Percentiles rank a stretch among this genome's conserved stretches.
phyloP scores from a whole-genome alignment of 1,284 basidiomycete species.

The Cutaneotrichosporon dermatis region DNA sequence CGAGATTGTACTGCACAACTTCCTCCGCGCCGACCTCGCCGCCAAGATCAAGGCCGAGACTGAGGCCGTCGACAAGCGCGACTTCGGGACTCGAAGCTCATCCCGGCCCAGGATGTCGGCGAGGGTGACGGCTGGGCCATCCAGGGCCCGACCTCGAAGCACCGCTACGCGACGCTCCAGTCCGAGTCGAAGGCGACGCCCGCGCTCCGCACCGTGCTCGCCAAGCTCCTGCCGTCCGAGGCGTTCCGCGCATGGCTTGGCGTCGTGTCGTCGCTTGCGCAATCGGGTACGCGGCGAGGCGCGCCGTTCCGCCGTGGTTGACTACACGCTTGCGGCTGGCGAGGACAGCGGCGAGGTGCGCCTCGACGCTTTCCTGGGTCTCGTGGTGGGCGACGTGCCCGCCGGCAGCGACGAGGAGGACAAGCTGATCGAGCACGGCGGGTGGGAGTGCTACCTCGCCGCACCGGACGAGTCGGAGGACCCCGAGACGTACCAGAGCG shows the following conservation, averaged over 20 bases:
- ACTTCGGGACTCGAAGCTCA: conserved; percentile 47
- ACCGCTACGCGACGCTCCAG: conserved; percentile 74
- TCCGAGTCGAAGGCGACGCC: conserved; percentile 27
- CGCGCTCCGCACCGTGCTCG: conserved; percentile 60
- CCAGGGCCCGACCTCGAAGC: conserved; percentile 87
- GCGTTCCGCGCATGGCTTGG: conserved; percentile 87
- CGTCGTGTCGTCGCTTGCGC: conserved; percentile 72
- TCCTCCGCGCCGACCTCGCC: conserved; percentile 68
- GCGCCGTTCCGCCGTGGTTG: conserved; percentile 89
- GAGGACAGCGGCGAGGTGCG: conserved; percentile 70
- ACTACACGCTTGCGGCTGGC: conserved; percentile 91
- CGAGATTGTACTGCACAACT: conserved; percentile 81
- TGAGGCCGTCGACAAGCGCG: conserved; percentile 61
- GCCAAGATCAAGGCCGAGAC: conserved; percentile 63
- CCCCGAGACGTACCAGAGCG: conserved; percentile 83
- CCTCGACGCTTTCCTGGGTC: conserved; percentile 86
- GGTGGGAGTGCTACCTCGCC: conserved; percentile 97
- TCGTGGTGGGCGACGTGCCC: conserved; percentile 63
- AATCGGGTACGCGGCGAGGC: conserved; percentile 69
- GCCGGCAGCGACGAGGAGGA: conserved; percentile 50
- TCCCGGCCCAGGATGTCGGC: conserved; percentile 61
- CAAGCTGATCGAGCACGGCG: conserved; percentile 64
- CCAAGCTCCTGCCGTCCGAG: conserved; percentile 68
- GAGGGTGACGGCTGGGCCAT: conserved; percentile 62
- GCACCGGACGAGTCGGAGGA: conserved; percentile 89